Evolutionary conservation across 2,329 filamentous ascomycete genomes (phyloP).

Genomic region (Zalaria obscura): DNA sequence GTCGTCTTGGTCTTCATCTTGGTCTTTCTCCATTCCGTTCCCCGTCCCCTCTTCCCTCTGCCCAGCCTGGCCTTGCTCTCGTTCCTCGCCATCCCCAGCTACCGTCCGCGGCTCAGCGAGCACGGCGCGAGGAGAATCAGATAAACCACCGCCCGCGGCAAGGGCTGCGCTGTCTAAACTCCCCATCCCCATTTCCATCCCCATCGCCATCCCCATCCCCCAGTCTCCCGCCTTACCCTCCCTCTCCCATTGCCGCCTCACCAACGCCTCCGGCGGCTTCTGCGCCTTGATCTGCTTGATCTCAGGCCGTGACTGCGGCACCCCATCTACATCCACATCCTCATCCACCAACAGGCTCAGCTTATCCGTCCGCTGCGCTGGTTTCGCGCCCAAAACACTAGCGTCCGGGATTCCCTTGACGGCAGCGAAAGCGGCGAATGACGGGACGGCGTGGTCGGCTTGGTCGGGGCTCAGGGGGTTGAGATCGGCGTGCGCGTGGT

Average conservation of each 20-base stretch:
- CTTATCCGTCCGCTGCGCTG: constrained; percentile 22
- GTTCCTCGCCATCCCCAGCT: too few relatives aligned
- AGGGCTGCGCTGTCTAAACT: too few relatives aligned
- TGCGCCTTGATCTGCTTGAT: constrained; percentile 21
- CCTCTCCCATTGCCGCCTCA: constrained; percentile 4
- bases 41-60: too few relatives aligned
- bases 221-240: too few relatives aligned
- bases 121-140: too few relatives aligned
- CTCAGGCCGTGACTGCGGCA: too few relatives aligned
- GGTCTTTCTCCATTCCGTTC: neutral
- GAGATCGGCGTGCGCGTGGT: constrained; percentile 11
- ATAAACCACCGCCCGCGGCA: too few relatives aligned
- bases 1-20: constrained; percentile 53
- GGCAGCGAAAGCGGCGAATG: constrained; percentile 42
- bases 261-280: constrained; percentile 16
- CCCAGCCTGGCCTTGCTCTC: too few relatives aligned
- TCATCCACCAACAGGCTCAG: constrained; percentile 17
- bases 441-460: constrained; percentile 49
- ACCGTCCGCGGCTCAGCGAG: too few relatives aligned
- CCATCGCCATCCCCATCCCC: too few relatives aligned
- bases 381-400: constrained; percentile 27
- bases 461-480: constrained; percentile 48
- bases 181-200: too few relatives aligned
- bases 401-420: constrained; percentile 34
- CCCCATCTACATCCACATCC: too few relatives aligned